Base-by-base conservation (phyloP, 495 filamentous ascomycete genomes). In the Cudoniella acicularis region DNA sequence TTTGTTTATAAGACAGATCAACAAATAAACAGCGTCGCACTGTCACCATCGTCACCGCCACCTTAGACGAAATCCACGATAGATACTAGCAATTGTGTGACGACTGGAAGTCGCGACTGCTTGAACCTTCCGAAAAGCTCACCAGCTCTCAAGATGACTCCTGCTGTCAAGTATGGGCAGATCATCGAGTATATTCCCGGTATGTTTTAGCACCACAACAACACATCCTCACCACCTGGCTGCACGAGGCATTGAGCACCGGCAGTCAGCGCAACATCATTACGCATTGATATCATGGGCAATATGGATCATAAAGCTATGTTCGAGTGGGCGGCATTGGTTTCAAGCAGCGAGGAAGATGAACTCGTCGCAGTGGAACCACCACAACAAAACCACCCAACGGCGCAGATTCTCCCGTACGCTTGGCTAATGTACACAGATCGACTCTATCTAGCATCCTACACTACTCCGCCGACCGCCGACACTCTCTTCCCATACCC, bases 371-470 rank as follows among this genome's bases (percentile, higher is more conserved):
- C 54, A 57, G 26, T 11, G 20, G 10, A 50, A 11, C 47, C 2
- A 18, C 25, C 24, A 52, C 18, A 54, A 36, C 57, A 54, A 41
- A 40, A 20, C 11, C 13, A 18, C 6, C 22, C n/a, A 52, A 27
- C 30, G 22, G 20, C 17, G 20, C 41, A 24, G 16, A 17, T 55
- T 54, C n/a, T 65, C 30, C 54, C 54, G 52, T 47, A 23, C 47
- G 49, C 54, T 23, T 58, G 49, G 58, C 63, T 68, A 63, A 68
- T 54, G 51, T 61, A 54, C 49, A 62, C 73, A 97, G 94, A 96
- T 73, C 92, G 92, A 43, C 81, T 99, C 25, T 99, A 98, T 71
- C 84, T 98, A 55, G 95, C 91, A 57, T 89, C 92, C 49, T 99
- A 97, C 69, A 86, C 91, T 46, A 84, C 90, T 56, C 74, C 89